Conservation (phyloP, 345 rosid genomes). For the Eucalyptus curtisii region DNA sequence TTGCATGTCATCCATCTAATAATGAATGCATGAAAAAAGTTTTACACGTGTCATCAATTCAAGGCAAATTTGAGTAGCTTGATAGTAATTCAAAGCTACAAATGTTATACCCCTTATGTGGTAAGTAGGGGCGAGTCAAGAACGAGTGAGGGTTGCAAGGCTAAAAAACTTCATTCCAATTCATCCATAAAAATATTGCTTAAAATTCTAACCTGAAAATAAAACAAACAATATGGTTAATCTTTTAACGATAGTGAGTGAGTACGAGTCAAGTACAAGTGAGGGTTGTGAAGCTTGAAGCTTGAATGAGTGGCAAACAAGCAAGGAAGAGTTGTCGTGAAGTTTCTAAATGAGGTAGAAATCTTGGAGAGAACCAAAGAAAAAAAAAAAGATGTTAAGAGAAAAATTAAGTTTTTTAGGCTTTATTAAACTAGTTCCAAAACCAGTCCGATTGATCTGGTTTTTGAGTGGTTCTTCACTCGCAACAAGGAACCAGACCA, state of each 20-base stretch:
- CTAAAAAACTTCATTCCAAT: no score
- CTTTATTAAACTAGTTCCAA: background rate
- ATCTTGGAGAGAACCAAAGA: background rate
- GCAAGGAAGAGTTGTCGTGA: background rate
- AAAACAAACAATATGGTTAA: background rate
- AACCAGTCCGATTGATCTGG: fast-evolving
- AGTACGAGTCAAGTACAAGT: fast-evolving
- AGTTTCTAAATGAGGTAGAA: background rate
- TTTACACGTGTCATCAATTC: background rate
- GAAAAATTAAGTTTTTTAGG: background rate
- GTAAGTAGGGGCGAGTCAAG: no score
- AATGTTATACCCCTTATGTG: background rate
- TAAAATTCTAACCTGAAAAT: background rate
- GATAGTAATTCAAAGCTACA: background rate
- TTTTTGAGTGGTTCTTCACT: background rate
- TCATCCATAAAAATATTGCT: no score
- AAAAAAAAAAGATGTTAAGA: no score
- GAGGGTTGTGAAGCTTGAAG: no score
- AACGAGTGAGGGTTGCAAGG: no score
- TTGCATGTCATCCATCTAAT: no score
- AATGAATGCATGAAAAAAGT: no score
- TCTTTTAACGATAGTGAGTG: background rate
- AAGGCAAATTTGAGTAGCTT: background rate
- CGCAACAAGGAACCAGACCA: fast-evolving
- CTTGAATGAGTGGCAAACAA: background rate